Conservation (phyloP, 164 flowering plant genomes). For the Dillenia turbinata region DNA sequence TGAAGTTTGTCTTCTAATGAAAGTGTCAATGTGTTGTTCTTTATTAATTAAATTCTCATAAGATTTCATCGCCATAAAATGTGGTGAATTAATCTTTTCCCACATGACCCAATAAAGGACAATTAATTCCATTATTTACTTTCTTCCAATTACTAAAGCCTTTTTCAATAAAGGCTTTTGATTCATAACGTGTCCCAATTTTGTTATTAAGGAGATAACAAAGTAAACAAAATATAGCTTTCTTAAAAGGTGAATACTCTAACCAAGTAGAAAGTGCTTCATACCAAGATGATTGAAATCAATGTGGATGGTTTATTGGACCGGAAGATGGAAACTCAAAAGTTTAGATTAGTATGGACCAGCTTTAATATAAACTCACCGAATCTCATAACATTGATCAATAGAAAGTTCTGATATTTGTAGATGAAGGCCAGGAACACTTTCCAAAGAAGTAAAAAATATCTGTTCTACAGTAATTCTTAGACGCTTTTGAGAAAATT, state of each 20-base stretch:
- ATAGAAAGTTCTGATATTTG: not conserved
- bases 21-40: not conserved
- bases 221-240: slow-evolving; percentile 9
- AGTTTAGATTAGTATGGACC: slow-evolving; percentile 2
- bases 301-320: not conserved
- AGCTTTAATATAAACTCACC: slow-evolving; percentile 1
- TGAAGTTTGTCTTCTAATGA: not conserved
- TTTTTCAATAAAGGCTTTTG: not conserved
- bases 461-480: too few relatives aligned
- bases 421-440: not conserved
- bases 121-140: not conserved
- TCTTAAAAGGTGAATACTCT: slow-evolving; percentile 4
- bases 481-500: too few relatives aligned
- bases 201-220: slow-evolving; percentile 4
- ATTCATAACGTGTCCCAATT: not conserved
- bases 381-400: not conserved
- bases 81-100: slow-evolving; percentile 3
- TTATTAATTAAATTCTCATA: not conserved
- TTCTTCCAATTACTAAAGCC: slow-evolving; percentile 6
- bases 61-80: not conserved
- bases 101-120: slow-evolving; percentile 7
- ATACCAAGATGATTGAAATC: slow-evolving; percentile 1
- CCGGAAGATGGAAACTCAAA: not conserved
- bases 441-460: not conserved
- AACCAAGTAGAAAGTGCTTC: not conserved